Evolutionary conservation across 73 alveolate genomes (phyloP), one percentile per base, ranked within the genome.

Genomic region (Paramecium biaurelia): DNA sequence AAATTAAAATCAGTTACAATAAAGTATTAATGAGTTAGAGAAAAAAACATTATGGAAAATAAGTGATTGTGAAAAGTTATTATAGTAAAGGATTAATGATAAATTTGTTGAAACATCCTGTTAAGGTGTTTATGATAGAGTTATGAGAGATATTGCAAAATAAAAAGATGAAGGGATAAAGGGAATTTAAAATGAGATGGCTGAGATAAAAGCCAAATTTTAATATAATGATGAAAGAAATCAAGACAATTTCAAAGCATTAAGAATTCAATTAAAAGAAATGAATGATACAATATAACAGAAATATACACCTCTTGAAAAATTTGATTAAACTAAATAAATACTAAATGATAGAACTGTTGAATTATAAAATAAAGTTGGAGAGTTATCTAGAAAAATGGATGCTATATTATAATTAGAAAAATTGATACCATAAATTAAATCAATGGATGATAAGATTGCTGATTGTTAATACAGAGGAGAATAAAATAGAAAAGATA

Each of bases 31-130:
- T 70, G 94, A 89, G 38, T 70, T 82, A 26, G 94, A 89, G 57
- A 70, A 89, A 45, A 89, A 89, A 63, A 89, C 94, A 32, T 63
- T 89, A 15, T 89, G 94, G 94, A 89, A 89, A 89, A 89, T 89
- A 1, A 70, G 88, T 42, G 94, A 89, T 89, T 89, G 94, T 23
- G 94, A 89, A 72, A 82, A 76, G 18, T 45, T 89, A 47, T 72
- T 89, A 70, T 43, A 89, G 37, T 38, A 70, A 63, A 89, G 94
- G 70, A 70, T 89, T 5, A 89, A 76, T 21, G 94, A 76, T 42
- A 57, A 89, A 12, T 89, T 70, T 47, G 94, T 89, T 8, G 94
- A 89, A 79, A 14, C 90, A 0, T 79, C 90, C 0, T 79, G 90
- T 79, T 47, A 79, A 79, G 90, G 63, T 21, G 74, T 47, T 24